These are phyloP conservation scores for Colletotrichum sublineola DNA, from an alignment of 2,329 filamentous ascomycete species.

Conservation along the genomic window DNA sequence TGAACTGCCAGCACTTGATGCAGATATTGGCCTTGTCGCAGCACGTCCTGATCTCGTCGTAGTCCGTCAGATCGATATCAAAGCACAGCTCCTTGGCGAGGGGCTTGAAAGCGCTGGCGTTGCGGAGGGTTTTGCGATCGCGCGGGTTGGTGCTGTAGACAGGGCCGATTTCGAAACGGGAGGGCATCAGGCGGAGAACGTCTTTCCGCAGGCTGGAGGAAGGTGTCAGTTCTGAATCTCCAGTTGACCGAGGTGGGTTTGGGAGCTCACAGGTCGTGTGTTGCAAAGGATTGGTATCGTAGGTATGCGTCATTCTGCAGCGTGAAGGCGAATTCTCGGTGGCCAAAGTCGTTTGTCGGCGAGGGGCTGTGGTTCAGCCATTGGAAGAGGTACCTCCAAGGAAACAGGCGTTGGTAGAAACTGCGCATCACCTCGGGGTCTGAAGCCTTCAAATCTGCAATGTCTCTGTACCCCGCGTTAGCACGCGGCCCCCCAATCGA, in stretches of 20 bases:
- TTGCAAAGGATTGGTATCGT: constrained; percentile 82
- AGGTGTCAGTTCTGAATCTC: constrained; percentile 27
- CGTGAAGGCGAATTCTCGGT: constrained; percentile 96
- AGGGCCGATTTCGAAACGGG: constrained; percentile 98
- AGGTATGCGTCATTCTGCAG: constrained; percentile 93
- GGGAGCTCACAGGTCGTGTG: constrained; percentile 62
- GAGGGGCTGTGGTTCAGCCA: constrained; percentile 96
- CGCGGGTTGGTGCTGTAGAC: constrained; percentile 94
- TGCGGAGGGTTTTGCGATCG: constrained; percentile 89
- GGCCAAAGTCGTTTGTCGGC: constrained; percentile 87
- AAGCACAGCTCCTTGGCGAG: constrained; percentile 96
- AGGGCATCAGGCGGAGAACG: constrained; percentile 87
- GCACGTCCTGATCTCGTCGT: constrained; percentile 96
- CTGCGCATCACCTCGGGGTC: constrained; percentile 90
- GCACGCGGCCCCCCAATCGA: background rate
- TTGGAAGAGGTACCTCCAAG: constrained; percentile 94
- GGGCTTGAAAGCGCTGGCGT: constrained; percentile 85
- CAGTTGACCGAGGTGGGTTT: background rate
- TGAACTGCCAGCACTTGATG: constrained; percentile 94
- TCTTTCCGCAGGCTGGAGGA: constrained; percentile 83
- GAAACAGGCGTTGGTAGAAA: constrained; percentile 96
- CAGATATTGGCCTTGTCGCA: constrained; percentile 96
- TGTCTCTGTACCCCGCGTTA: constrained; percentile 47
- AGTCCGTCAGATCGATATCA: constrained; percentile 99
- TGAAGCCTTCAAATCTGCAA: constrained; percentile 62